These are phyloP conservation scores for Rhizopogon roseolus DNA, from an alignment of 768 basidiomycete genomes.

Conservation along the genomic window DNA sequence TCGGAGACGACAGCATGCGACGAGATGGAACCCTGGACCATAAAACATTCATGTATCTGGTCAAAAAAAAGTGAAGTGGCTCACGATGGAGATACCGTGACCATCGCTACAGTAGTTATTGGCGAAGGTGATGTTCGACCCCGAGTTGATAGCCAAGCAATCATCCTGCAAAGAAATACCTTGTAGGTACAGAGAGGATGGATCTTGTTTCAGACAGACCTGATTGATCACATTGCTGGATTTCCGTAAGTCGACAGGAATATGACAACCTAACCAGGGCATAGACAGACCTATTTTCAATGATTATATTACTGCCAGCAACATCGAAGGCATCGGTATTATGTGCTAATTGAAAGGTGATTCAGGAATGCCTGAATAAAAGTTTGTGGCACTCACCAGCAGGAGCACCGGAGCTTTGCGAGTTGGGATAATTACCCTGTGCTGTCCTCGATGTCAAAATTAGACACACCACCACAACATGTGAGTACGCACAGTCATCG, in stretches of 20 bases:
- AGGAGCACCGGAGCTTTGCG: constrained; percentile 40
- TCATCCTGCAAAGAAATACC: constrained; percentile 41
- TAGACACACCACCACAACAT: neutral
- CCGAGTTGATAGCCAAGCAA: constrained; percentile 50
- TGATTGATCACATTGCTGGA: constrained; percentile 21
- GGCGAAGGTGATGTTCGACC: constrained; percentile 41
- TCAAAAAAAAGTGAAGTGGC: neutral
- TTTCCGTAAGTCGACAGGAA: neutral
- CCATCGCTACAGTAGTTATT: constrained; percentile 52
- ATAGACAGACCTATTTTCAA: constrained; percentile 18
- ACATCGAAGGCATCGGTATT: constrained; percentile 52
- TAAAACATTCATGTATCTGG: neutral
- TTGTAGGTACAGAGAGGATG: neutral
- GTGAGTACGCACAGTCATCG: constrained; percentile 47
- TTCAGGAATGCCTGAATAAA: neutral
- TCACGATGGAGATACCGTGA: constrained; percentile 58
- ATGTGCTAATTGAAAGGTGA: constrained; percentile 22
- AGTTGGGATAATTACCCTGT: constrained; percentile 46
- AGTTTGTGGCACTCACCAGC: constrained; percentile 31
- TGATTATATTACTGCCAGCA: constrained; percentile 30
- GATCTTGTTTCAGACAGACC: constrained; percentile 1
- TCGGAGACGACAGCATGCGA: constrained; percentile 41
- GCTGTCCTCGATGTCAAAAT: constrained; percentile 28
- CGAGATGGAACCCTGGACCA: constrained; percentile 48
- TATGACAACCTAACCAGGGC: neutral